Conservation (phyloP, 129 eudicot species). For the Tagetes patula region DNA sequence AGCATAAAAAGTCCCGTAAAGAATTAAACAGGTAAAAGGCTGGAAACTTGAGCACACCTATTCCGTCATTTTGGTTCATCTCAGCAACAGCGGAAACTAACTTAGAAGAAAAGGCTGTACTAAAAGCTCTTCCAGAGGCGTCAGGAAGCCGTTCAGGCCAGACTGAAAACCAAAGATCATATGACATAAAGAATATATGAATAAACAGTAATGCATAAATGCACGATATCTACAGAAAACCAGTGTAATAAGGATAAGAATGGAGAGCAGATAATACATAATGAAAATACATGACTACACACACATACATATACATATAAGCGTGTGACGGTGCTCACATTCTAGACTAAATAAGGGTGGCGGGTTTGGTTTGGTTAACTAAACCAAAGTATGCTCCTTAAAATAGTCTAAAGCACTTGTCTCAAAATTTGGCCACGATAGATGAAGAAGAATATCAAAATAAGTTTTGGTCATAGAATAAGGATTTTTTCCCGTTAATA, state of each 20-base stretch:
- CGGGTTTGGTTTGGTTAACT: background rate
- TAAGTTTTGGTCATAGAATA: background rate
- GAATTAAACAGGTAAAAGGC: constrained; percentile 1
- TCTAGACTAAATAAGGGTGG: background rate
- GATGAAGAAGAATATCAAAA: constrained; percentile 9
- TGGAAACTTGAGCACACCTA: constrained; percentile 25
- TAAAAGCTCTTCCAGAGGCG: constrained; percentile 59
- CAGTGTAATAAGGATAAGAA: background rate
- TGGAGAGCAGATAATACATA: constrained; percentile 41
- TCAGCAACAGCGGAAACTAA: constrained; percentile 64
- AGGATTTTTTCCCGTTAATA: background rate
- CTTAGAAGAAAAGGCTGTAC: constrained; percentile 64
- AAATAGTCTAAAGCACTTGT: background rate
- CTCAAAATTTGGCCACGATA: background rate
- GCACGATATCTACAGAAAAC: background rate
- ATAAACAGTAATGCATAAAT: constrained; percentile 1
- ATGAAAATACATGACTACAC: constrained; percentile 27
- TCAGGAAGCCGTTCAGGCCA: constrained; percentile 64
- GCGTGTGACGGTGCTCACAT: background rate
- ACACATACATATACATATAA: background rate
- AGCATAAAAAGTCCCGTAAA: constrained; percentile 16
- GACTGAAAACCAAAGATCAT: constrained; percentile 54
- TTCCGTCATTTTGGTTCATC: constrained; percentile 53
- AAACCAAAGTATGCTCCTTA: background rate
- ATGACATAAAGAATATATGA: constrained; percentile 10